Conservation (phyloP, 169 alveolate species). For the Prorocentrum cordatum region DNA sequence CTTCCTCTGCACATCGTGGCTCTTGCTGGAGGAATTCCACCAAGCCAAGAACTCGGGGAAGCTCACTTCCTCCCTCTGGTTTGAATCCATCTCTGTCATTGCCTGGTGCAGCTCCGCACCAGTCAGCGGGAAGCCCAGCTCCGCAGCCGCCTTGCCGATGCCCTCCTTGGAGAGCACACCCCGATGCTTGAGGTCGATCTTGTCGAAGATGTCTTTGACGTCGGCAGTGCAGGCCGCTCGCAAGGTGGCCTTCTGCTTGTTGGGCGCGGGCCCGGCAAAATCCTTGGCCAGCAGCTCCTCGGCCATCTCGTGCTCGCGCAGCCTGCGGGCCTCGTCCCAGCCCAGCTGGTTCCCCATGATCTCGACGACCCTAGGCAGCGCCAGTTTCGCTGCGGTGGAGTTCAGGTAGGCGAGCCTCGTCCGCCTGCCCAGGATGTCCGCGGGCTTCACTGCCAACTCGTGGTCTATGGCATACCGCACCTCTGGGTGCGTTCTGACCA, state of each 20-base stretch:
- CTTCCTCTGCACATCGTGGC: constrained; percentile 37
- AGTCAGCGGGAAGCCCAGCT: constrained; percentile 44
- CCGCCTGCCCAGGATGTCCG: constrained; percentile 47
- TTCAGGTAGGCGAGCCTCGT: constrained; percentile 53
- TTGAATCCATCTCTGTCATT: constrained; percentile 35
- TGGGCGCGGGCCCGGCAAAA: constrained; percentile 56
- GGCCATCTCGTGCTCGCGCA: constrained; percentile 32
- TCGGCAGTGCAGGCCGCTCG: constrained; percentile 58
- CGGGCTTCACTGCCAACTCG: too few species aligned
- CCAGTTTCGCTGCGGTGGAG: constrained; percentile 50
- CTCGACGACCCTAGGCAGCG: constrained; percentile 46
- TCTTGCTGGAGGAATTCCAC: constrained; percentile 61
- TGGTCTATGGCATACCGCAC: too few species aligned
- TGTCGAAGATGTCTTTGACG: constrained; percentile 37
- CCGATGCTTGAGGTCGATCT: constrained; percentile 24
- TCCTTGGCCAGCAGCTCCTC: constrained; percentile 51
- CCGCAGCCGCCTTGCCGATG: constrained; percentile 32
- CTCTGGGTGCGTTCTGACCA: too few species aligned
- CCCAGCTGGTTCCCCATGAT: constrained; percentile 35
- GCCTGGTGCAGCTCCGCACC: constrained; percentile 44
- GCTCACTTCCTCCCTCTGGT: constrained; percentile 15
- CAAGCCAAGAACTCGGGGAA: constrained; percentile 53
- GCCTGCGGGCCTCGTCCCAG: constrained; percentile 29
- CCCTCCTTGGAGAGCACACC: constrained; percentile 40
- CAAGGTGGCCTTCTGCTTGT: constrained; percentile 15